Evolutionary conservation across 495 filamentous ascomycete genomes (phyloP), one percentile per base, ranked within the genome.

Genomic region (Tuber indicum): DNA sequence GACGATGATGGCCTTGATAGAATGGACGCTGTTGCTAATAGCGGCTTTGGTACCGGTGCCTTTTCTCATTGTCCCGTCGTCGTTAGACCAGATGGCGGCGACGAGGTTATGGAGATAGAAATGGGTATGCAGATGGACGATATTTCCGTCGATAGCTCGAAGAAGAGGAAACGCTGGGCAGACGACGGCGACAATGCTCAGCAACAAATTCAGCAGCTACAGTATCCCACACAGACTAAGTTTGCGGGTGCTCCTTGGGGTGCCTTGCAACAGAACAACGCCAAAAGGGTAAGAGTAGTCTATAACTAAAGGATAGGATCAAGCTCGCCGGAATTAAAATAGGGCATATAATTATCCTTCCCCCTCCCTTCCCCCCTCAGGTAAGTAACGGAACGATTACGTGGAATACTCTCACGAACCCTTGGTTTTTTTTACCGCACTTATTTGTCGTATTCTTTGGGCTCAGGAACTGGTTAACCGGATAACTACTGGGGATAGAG

Each of bases 21-120:
- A 71, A 78, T 79, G 77, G 77, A 79, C 47, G 71, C 78, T 26
- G 74, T 45, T 21, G 44, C 73, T 52, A 39, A 66, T 19, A 78
- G 76, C 71, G 73, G 77, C 42, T 80, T 80, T 72, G 74, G 71
- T 46, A 66, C 58, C 23, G 14, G 58, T 32, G 26, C 58, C 12
- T 36, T 32, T 66, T 66, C 14, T 17, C 26, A 66, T 66, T 66
- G 58, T 19, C 77, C 78, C 46, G 71, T 80, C 43, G 77, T 80
- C 43, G 74, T 80, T 70, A 52, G 72, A 32, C 77, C 75, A 32
- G 77, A 80, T 39, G 74, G 74, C 62, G 74, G 72, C 23, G 77
- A 80, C 32, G 78, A 80, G 62, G 79, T 80, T 74, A 80, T 80
- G 78, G 78, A 80, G 46, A 80, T 80, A 74, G 78, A 80, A 19